These are phyloP conservation scores for Malus hybrid DNA, from an alignment of 331 rosid species.

Conservation along the genomic window DNA sequence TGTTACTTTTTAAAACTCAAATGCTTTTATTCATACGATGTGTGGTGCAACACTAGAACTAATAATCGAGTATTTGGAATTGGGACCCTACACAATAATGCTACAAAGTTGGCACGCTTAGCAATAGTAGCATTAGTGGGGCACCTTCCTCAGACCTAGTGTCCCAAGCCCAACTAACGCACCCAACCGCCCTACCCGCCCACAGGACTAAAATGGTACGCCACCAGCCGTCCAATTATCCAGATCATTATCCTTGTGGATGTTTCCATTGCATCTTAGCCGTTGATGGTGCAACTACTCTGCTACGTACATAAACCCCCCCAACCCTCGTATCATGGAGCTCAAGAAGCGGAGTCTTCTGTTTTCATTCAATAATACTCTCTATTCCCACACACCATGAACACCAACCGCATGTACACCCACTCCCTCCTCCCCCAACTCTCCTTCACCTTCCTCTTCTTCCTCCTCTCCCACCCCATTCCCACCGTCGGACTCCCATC, in stretches of 20 bases:
- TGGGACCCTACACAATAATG: background rate
- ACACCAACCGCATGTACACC: background rate
- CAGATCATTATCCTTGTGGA: background rate
- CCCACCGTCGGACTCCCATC: background rate
- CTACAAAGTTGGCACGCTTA: slow-evolving; percentile 41
- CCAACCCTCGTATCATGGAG: no score
- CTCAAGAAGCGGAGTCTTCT: no score
- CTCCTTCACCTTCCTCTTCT: background rate
- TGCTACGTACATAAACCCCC: no score
- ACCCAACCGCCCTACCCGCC: slow-evolving; percentile 21
- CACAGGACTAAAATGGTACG: background rate
- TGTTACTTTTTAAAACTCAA: no score
- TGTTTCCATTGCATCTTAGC: background rate
- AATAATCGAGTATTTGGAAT: background rate
- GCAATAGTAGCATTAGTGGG: slow-evolving; percentile 12
- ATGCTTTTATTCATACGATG: no score
- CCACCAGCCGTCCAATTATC: background rate
- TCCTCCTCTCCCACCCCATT: background rate
- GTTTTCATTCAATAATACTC: no score
- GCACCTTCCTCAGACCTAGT: background rate
- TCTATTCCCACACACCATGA: background rate
- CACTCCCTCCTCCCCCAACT: background rate
- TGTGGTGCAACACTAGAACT: no score
- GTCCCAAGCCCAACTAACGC: slow-evolving; percentile 3
- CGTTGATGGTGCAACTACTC: background rate